Evolutionary conservation across 1,284 basidiomycete genomes (phyloP).

Genomic region (Mycosarcoma maydis): DNA sequence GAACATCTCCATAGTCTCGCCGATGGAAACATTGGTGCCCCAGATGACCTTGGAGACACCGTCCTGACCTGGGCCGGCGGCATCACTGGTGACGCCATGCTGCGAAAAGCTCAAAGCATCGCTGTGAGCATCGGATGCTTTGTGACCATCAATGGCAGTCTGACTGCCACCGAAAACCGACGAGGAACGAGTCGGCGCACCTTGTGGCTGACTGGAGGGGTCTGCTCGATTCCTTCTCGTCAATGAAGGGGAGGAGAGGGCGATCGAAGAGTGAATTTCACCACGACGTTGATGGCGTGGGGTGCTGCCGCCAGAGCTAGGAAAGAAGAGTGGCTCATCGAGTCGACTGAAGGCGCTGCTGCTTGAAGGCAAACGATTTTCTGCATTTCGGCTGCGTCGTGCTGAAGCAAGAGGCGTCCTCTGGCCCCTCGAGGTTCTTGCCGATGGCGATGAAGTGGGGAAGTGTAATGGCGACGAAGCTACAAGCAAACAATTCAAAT

Average conservation of each 20-base stretch:
- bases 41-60: slow-evolving; percentile 85
- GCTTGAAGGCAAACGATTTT: slow-evolving; percentile 45
- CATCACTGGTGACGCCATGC: slow-evolving; percentile 43
- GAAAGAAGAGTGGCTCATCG: slow-evolving; percentile 63
- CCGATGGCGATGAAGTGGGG: slow-evolving; percentile 60
- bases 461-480: slow-evolving; percentile 61
- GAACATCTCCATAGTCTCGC: slow-evolving; percentile 90
- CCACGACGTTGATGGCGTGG: slow-evolving; percentile 59
- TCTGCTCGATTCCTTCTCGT: slow-evolving; percentile 20
- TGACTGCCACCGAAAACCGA: slow-evolving; percentile 80
- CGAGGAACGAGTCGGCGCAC: slow-evolving; percentile 71
- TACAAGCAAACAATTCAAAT: too few relatives aligned
- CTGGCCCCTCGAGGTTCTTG: slow-evolving; percentile 43
- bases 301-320: slow-evolving; percentile 58
- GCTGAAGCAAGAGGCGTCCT: slow-evolving; percentile 35
- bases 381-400: slow-evolving; percentile 30
- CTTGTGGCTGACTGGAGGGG: slow-evolving; percentile 11
- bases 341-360: slow-evolving; percentile 43
- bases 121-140: too few relatives aligned
- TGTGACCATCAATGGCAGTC: slow-evolving; percentile 71
- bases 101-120: slow-evolving; percentile 69
- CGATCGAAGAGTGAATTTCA: slow-evolving; percentile 61
- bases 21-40: slow-evolving; percentile 92
- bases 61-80: slow-evolving; percentile 63
- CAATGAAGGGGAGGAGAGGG: slow-evolving; percentile 52